Evolutionary conservation across 2,329 filamentous ascomycete species (phyloP).

Genomic region (Fusarium nygamai): DNA sequence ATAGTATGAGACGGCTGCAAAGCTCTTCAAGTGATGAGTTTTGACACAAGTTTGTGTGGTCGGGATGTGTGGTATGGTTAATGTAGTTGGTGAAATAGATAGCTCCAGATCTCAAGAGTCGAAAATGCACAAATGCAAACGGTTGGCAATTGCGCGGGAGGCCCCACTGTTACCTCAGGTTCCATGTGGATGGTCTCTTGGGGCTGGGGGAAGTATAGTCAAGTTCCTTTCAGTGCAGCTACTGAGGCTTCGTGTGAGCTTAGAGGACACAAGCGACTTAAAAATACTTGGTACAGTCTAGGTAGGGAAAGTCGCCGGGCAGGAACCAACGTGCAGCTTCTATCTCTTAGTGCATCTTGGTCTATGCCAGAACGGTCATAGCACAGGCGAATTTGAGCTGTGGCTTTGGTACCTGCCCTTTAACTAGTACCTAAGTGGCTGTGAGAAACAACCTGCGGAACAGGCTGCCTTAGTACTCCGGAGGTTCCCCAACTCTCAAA

Average conservation of each 20-base stretch:
- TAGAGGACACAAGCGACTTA: not conserved
- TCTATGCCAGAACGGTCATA: slow-evolving; percentile 17
- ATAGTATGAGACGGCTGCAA: not conserved
- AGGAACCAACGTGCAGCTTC: slow-evolving; percentile 20
- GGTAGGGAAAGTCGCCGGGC: not conserved
- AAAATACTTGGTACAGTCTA: not conserved
- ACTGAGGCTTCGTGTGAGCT: too few relatives aligned
- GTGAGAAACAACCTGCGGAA: not conserved
- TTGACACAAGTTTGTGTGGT: not conserved
- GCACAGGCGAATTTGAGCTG: not conserved
- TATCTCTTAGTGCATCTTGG: not conserved
- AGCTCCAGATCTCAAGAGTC: slow-evolving; percentile 21
- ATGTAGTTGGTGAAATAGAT: slow-evolving; percentile 33
- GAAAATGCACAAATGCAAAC: slow-evolving; percentile 33
- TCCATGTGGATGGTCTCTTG: slow-evolving; percentile 3
- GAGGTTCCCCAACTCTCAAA: slow-evolving; percentile 34
- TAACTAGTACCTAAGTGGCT: not conserved
- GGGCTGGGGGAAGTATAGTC: slow-evolving; percentile 1
- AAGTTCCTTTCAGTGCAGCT: not conserved
- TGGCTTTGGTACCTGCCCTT: slow-evolving; percentile 19
- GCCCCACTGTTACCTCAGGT: not conserved
- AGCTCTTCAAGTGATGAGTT: not conserved
- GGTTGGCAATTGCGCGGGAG: slow-evolving; percentile 16
- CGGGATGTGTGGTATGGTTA: slow-evolving; percentile 8
- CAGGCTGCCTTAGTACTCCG: slow-evolving; percentile 14